Conservation (phyloP, 2,329 filamentous ascomycete species). For the Cryoendolithus antarcticus region DNA sequence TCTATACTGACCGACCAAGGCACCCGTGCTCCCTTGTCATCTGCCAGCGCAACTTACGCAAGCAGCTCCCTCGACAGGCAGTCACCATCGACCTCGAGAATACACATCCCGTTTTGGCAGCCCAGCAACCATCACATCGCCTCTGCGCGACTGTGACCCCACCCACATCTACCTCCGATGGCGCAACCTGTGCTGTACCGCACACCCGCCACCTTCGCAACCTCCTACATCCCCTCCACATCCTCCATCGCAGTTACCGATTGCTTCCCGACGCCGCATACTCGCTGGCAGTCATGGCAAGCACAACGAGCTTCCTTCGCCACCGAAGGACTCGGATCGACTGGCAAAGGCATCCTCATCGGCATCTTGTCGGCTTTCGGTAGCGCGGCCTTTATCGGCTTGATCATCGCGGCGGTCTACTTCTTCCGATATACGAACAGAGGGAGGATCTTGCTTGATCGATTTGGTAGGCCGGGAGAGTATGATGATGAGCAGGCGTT, state of each 20-base stretch:
- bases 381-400: constrained; percentile 70
- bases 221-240: constrained; percentile 8
- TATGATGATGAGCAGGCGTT: constrained; percentile 97
- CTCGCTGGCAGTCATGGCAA: constrained; percentile 4
- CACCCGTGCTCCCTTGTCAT: too few species aligned
- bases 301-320: not conserved
- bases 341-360: constrained; percentile 73
- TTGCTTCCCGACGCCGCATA: not conserved
- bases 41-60: too few species aligned
- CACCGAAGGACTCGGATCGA: constrained; percentile 17
- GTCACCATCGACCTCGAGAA: too few species aligned
- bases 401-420: constrained; percentile 73
- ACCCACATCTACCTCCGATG: not conserved
- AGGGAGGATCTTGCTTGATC: constrained; percentile 84
- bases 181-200: constrained; percentile 2
- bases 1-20: too few species aligned
- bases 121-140: constrained; percentile 7
- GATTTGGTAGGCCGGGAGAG: constrained; percentile 84
- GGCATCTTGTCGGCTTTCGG: constrained; percentile 90
- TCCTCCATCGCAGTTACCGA: constrained; percentile 2
- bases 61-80: too few species aligned
- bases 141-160: constrained; percentile 8
- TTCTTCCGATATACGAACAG: constrained; percentile 84
- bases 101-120: too few species aligned
- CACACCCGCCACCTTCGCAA: constrained; percentile 8